Evolutionary conservation across 345 rosid species (phyloP), one percentile per base, ranked within the genome.

Genomic region (Moricandia moricandioides): DNA sequence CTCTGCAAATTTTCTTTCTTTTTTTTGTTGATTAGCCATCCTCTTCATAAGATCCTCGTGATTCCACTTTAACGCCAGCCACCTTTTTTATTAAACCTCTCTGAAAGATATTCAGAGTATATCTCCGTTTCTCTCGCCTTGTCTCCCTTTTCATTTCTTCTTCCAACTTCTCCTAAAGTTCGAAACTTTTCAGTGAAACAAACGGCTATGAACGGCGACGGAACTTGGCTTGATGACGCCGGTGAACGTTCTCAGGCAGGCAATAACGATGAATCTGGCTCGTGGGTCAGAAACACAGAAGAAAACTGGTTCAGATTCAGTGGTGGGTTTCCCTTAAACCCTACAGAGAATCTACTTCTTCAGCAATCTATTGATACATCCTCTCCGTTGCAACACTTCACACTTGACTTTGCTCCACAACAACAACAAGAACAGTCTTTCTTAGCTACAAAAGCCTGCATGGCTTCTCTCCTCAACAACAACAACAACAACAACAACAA

Each of bases 241-340:
- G 72, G 76, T 11, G 62, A 77, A 70, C 39, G 1, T 5, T 43
- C 75, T 43, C 55, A 12, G 12, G 33, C 58, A 2, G 5, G 79
- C 13, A 78, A 69, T 7, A 33, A 55, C 52, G 88, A 83, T 39
- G 74, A 68, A 12, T 67, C 85, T 62, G 58, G 66, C 27, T 62
- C 87, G 26, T 79, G 80, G 80, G 86, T 86, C 78, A 89, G 47
- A 76, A 84, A 84, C 83, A 88, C 79, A 82, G 95, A 88, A 29
- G 37, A 80, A 6, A 90, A 86, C 71, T 86, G 96, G 91, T 85
- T 80, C 76, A 81, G 86, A 80, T 86, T 81, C 54, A 76, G 64
- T 12, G 64, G 71, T 71, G 81, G 65, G 2, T 78, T 82, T 43
- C 80, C 74, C 43, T 67, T 81, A 0, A 80, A 72, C 27, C 83